Evolutionary conservation across 495 filamentous ascomycete species (phyloP).

Genomic region (Bryoglossum gracile): DNA sequence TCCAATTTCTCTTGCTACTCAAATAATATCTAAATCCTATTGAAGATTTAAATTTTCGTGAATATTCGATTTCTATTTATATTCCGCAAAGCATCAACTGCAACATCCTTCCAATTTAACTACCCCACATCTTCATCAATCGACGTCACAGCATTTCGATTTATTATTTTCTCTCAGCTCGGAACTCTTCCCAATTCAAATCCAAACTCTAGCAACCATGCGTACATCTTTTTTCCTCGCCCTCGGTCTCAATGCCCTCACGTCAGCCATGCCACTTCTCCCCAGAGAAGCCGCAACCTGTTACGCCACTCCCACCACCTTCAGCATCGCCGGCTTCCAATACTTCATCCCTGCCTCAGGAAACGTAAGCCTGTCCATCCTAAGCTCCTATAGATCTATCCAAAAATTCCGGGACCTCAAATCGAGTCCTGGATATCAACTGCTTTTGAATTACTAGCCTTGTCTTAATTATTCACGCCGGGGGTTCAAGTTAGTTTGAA

Average conservation of each 20-base stretch:
- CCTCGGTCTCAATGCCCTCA: neutral
- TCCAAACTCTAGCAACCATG: neutral
- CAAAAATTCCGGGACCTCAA: no score
- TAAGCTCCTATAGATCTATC: no score
- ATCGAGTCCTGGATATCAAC: no score
- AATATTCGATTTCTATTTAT: no score
- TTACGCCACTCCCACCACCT: neutral
- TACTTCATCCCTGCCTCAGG: conserved; percentile 4
- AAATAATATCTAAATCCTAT: no score
- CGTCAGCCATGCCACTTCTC: conserved; percentile 5
- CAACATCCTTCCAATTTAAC: no score
- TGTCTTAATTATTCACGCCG: no score
- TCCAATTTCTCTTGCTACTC: no score
- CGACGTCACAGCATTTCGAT: neutral
- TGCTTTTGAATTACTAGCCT: no score
- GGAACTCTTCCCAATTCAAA: neutral
- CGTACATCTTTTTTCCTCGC: neutral
- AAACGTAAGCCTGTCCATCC: neutral
- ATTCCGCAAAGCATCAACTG: no score
- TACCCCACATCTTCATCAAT: neutral
- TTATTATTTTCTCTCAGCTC: neutral
- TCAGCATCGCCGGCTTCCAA: conserved; percentile 2
- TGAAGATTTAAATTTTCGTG: no score
- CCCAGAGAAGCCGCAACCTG: neutral
- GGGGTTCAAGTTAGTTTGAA: no score